These are phyloP conservation scores for Hemisphaericaspora lyxosophila DNA, from an alignment of 1,139 yeast genomes.

Conservation along the genomic window DNA sequence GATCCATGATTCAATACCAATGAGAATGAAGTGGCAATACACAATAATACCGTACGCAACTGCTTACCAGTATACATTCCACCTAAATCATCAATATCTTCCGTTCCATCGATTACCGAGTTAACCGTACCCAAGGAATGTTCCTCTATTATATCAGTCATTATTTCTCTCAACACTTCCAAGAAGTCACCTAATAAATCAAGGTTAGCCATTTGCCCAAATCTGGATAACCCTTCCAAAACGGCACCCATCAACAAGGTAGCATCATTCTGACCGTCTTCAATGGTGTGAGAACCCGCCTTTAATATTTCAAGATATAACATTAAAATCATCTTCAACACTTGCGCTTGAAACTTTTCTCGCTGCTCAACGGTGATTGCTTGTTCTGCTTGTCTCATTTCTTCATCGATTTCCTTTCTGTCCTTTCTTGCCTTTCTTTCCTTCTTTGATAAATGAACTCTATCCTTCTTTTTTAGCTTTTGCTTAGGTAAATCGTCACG, in stretches of 20 bases:
- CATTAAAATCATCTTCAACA: constrained; percentile 68
- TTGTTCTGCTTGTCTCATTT: constrained; percentile 81
- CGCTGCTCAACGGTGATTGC: constrained; percentile 85
- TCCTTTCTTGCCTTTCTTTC: constrained; percentile 87
- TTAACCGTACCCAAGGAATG: constrained; percentile 26
- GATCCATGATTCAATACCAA: constrained; percentile 72
- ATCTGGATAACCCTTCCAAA: constrained; percentile 85
- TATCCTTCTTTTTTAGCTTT: constrained; percentile 75
- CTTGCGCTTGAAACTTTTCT: constrained; percentile 80
- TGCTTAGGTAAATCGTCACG: constrained; percentile 43
- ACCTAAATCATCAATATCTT: constrained; percentile 23
- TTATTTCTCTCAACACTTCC: constrained; percentile 81
- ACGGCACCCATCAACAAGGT: constrained; percentile 71
- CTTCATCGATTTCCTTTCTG: constrained; percentile 82
- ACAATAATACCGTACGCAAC: constrained; percentile 71
- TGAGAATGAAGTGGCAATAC: constrained; percentile 87
- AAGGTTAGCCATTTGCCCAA: constrained; percentile 89
- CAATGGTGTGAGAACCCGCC: constrained; percentile 32
- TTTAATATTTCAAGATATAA: constrained; percentile 77
- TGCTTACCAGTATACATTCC: constrained; percentile 36
- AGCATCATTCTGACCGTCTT: constrained; percentile 50
- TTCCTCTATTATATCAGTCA: constrained; percentile 45
- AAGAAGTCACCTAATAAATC: constrained; percentile 90
- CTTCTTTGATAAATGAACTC: constrained; percentile 85
- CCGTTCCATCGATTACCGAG: constrained; percentile 23